These are phyloP conservation scores for Chlamydomonas sp. DNA, from an alignment of 139 green algal species.

Conservation along the genomic window DNA sequence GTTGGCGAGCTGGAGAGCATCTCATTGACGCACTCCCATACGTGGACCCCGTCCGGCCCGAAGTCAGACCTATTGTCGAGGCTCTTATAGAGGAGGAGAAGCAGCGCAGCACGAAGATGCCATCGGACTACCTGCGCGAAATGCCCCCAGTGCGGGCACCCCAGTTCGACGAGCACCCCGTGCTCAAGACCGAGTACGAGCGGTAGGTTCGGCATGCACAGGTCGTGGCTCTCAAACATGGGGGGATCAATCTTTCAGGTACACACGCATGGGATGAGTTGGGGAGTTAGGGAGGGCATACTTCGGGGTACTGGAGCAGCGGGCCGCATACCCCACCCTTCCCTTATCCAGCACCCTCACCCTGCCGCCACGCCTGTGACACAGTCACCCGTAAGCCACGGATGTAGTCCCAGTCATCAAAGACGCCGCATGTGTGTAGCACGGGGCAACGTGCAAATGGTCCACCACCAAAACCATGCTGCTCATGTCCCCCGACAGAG, in stretches of 20 bases:
- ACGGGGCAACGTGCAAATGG: too few species aligned
- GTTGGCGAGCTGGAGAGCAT: constrained; percentile 68
- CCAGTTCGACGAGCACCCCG: constrained; percentile 64
- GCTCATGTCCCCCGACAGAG: too few species aligned
- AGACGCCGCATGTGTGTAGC: too few species aligned
- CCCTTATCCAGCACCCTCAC: too few species aligned
- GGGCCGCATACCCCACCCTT: not conserved
- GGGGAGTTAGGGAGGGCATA: too few species aligned
- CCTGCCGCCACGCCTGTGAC: too few species aligned
- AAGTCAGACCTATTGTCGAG: constrained; percentile 65
- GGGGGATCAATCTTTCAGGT: too few species aligned
- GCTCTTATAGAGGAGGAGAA: constrained; percentile 84
- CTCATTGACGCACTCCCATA: constrained; percentile 86
- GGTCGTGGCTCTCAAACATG: too few species aligned
- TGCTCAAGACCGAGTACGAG: constrained; percentile 74
- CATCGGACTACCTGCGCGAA: constrained; percentile 79
- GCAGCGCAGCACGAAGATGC: constrained; percentile 60
- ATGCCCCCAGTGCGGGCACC: constrained; percentile 63
- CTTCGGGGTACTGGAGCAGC: too few species aligned
- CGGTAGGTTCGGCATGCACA: constrained; percentile 17
- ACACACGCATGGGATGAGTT: not conserved
- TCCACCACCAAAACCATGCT: too few species aligned
- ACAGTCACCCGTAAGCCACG: too few species aligned
- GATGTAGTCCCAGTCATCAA: too few species aligned
- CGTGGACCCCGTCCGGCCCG: constrained; percentile 67